Conservation (phyloP, 2,329 filamentous ascomycete species). For the Aspergillus fischeri region DNA sequence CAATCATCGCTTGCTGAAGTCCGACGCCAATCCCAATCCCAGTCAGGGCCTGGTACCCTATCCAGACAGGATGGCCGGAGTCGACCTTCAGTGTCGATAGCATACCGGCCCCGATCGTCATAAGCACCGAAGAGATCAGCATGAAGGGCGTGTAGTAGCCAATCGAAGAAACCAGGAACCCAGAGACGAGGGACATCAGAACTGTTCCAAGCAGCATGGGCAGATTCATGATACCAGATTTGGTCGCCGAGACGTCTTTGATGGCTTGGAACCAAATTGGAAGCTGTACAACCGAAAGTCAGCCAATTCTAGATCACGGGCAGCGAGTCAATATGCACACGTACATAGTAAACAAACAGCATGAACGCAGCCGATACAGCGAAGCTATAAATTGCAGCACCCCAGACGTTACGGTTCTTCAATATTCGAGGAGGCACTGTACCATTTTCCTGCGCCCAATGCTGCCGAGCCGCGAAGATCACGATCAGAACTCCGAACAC, state of each 20-base stretch:
- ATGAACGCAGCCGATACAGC: constrained; percentile 43
- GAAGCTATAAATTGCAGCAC: constrained; percentile 39
- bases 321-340: constrained; percentile 2
- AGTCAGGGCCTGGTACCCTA: constrained; percentile 37
- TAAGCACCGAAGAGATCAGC: constrained; percentile 28
- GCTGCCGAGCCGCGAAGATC: constrained; percentile 36
- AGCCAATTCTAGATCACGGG: not conserved
- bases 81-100: constrained; percentile 32
- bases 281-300: constrained; percentile 21
- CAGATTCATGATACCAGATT: constrained; percentile 37
- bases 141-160: constrained; percentile 42
- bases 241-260: constrained; percentile 30
- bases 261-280: constrained; percentile 44
- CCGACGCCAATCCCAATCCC: constrained; percentile 35
- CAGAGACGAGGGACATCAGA: constrained; percentile 28
- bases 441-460: constrained; percentile 38
- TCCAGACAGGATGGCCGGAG: constrained; percentile 32
- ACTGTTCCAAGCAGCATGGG: constrained; percentile 32
- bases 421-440: constrained; percentile 44
- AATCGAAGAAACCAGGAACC: constrained; percentile 25
- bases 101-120: constrained; percentile 33
- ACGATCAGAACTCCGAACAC: constrained; percentile 49
- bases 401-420: constrained; percentile 41
- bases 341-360: constrained; percentile 43
- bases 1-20: constrained; percentile 34